A percentile compares a stretch with the other conserved stretches of the same genome.
These are phyloP conservation scores for Eurotiales sp. DNA, from an alignment of 2,329 filamentous ascomycete species.

Conservation along the genomic window DNA sequence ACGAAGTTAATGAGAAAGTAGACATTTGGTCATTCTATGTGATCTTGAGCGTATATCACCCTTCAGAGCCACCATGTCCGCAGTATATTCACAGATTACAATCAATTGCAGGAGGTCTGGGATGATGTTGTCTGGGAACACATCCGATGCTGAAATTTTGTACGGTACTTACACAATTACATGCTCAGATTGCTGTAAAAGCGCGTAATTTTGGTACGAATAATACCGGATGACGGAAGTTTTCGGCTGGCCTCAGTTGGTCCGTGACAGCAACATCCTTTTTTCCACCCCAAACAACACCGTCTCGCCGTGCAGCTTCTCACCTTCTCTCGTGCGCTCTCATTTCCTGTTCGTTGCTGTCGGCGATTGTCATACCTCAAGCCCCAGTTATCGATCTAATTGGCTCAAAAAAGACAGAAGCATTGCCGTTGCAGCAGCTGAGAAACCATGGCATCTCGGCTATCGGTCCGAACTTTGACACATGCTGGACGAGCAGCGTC, in stretches of 20 bases:
- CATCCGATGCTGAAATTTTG: background rate
- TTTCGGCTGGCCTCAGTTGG: background rate
- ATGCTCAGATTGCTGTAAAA: background rate
- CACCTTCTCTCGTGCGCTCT: background rate
- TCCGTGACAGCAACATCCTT: background rate
- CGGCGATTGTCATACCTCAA: conserved; percentile 2
- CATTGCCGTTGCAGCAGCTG: background rate
- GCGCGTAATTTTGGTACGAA: conserved; percentile 2
- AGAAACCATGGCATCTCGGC: conserved; percentile 13
- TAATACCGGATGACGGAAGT: conserved; percentile 3
- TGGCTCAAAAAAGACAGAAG: conserved; percentile 5
- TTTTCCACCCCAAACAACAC: background rate
- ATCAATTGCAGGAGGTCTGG: too few species aligned
- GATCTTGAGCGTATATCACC: too few species aligned
- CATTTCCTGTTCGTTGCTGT: background rate
- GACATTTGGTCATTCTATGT: too few species aligned
- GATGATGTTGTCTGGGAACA: too few species aligned
- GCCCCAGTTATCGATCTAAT: background rate
- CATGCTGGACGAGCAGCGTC: conserved; percentile 29
- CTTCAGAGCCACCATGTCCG: too few species aligned
- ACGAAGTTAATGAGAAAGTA: too few species aligned
- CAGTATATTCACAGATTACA: too few species aligned
- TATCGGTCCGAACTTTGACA: conserved; percentile 24
- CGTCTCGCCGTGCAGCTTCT: background rate
- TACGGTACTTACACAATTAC: background rate